Evolutionary conservation across 2,329 filamentous ascomycete species (phyloP), one percentile per base, ranked within the genome.

Genomic region (Paecilomyces dactylethromorphus): DNA sequence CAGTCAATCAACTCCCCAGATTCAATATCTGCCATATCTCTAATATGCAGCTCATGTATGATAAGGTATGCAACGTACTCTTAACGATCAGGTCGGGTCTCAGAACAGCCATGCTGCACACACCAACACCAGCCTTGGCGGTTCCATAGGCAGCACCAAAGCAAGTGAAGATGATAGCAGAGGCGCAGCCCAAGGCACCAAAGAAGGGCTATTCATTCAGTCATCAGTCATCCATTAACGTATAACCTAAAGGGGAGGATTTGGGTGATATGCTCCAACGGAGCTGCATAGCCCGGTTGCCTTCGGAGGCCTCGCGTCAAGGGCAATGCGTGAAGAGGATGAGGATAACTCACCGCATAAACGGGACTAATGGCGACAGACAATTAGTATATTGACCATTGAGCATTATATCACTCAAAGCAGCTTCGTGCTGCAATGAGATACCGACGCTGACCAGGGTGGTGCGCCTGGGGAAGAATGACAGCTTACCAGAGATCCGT

Each of bases 101-200:
- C 69, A 99, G 87, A 71, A 97, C 93, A 89, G 92, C 93, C 90
- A 97, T 97, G 69, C 92, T 91, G 68, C 91, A 91, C 75, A 99
- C 96, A 85, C 94, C 94, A 70, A 97, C 94, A 82, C 94, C 94
- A 74, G 94, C 95, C 87, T 99, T 99, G 76, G 94, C 94, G 69
- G 94, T 99, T 80, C 94, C 94, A 81, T 97, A 99, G 69, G 94
- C 92, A 74, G 94, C 94, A 77, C 94, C 92, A 70, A 96, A 88
- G 80, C 91, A 96, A 77, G 92, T 96, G 84, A 96, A 96, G 74
- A 96, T 90, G 74, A 96, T 96, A 79, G 92, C 91, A 67, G 87
- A 89, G 71, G 88, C 94, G 86, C 92, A 97, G 78, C 92, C 92
- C 89, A 97, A 94, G 77, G 91, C 92, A 82, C 92, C 92, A 74